These are phyloP conservation scores for Ganoderma lucidum DNA, from an alignment of 1,284 basidiomycete species.

Conservation along the genomic window DNA sequence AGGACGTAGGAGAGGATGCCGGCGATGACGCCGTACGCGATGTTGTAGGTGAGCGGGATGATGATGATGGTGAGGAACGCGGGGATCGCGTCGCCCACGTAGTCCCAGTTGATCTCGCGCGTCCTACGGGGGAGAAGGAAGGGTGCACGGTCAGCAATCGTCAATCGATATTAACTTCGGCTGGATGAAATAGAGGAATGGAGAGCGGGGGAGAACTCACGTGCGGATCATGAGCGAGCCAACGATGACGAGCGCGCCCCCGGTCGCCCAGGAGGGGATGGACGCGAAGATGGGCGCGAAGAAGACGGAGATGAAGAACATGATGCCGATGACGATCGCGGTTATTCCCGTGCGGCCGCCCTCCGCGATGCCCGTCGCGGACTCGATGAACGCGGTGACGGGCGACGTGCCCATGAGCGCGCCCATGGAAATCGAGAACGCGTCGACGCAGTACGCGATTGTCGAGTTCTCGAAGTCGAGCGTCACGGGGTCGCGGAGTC, in stretches of 20 bases:
- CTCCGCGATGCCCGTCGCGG: constrained; percentile 83
- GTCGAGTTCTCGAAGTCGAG: constrained; percentile 90
- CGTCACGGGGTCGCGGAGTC: constrained; percentile 84
- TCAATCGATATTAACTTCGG: background rate
- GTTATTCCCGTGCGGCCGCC: constrained; percentile 91
- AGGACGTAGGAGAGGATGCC: constrained; percentile 78
- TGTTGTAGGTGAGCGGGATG: constrained; percentile 85
- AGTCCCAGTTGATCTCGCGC: constrained; percentile 90
- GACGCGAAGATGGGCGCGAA: constrained; percentile 92
- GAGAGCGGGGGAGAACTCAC: constrained; percentile 43
- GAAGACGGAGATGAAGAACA: constrained; percentile 89
- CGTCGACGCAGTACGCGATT: constrained; percentile 86
- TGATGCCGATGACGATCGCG: constrained; percentile 76
- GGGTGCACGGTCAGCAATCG: background rate
- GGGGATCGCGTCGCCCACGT: constrained; percentile 86
- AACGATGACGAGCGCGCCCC: constrained; percentile 87
- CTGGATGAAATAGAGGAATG: background rate
- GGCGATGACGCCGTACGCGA: constrained; percentile 90
- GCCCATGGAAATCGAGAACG: constrained; percentile 84
- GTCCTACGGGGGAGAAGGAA: constrained; percentile 54
- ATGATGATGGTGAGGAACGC: constrained; percentile 83
- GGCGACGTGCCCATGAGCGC: constrained; percentile 88
- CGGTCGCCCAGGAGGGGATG: constrained; percentile 90
- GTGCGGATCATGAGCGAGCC: constrained; percentile 92
- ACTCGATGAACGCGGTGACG: constrained; percentile 89